Percentiles rank a stretch among this genome's conserved stretches.
phyloP scores from a whole-genome alignment of 2,329 filamentous ascomycete species.

The Diaporthe ilicicola region DNA sequence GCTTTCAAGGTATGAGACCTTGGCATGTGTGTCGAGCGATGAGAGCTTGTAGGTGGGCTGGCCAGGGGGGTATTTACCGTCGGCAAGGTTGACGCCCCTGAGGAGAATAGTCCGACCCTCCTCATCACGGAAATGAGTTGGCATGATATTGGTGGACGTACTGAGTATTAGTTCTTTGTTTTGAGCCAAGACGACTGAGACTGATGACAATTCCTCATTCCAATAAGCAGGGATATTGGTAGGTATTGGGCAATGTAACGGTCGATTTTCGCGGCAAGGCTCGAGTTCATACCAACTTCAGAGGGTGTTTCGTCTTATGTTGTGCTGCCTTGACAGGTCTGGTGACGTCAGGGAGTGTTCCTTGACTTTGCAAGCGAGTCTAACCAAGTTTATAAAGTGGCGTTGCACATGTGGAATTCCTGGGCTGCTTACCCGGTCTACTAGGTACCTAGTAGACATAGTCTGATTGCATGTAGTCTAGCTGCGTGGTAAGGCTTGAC shows the following conservation, averaged over 20 bases:
- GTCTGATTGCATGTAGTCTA: not conserved
- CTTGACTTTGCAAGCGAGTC: not conserved
- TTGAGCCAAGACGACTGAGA: not conserved
- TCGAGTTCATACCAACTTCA: not conserved
- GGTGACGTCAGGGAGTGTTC: constrained; percentile 18
- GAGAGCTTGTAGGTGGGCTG: constrained; percentile 34
- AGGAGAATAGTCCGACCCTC: constrained; percentile 35
- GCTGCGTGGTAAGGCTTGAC: not conserved
- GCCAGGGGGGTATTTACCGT: constrained; percentile 36
- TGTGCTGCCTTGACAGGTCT: not conserved
- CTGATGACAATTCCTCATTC: not conserved
- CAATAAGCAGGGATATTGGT: not conserved
- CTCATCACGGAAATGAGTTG: constrained; percentile 13
- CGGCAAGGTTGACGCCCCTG: constrained; percentile 38
- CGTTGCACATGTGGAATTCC: not conserved
- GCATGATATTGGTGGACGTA: not conserved
- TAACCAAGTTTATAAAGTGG: constrained; percentile 1
- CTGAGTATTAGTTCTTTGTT: not conserved
- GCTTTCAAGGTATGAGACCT: not conserved
- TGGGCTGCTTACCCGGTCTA: not conserved
- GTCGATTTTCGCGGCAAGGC: too few species aligned
- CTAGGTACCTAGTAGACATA: not conserved
- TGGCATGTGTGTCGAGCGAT: constrained; percentile 30
- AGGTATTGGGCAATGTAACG: too few species aligned
- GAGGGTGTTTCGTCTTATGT: constrained; percentile 10